A percentile compares a stretch with the other conserved stretches of the same genome.
phyloP scores from a whole-genome alignment of 2,329 filamentous ascomycete genomes.

The Remersonia thermophila region DNA sequence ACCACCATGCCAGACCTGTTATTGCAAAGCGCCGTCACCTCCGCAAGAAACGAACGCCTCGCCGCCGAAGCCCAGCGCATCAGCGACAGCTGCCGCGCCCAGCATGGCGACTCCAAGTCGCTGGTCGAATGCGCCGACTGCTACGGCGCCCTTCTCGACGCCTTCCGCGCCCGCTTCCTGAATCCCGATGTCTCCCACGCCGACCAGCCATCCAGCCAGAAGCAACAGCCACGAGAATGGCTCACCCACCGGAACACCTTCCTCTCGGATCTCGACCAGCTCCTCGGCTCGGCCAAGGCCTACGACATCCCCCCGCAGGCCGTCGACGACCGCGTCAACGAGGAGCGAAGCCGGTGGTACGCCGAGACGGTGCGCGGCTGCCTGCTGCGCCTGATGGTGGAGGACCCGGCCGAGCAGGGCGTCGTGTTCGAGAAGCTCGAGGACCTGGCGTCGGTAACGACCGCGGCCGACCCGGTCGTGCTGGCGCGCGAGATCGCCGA shows the following conservation, averaged over 20 bases:
- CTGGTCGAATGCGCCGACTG: slow-evolving; percentile 36
- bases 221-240: slow-evolving; percentile 30
- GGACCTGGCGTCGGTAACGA: slow-evolving; percentile 8
- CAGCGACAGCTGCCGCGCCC: slow-evolving; percentile 29
- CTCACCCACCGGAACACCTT: slow-evolving; percentile 38
- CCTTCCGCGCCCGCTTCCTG: slow-evolving; percentile 30
- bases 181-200: slow-evolving; percentile 11
- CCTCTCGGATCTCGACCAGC: slow-evolving; percentile 34
- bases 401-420: slow-evolving; percentile 9
- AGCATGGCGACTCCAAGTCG: slow-evolving; percentile 25
- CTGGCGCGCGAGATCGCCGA: slow-evolving; percentile 10
- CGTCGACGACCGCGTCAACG: slow-evolving; percentile 38
- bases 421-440: slow-evolving; percentile 14
- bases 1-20: slow-evolving; percentile 16
- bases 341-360: slow-evolving; percentile 43
- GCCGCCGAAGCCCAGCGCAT: slow-evolving; percentile 30
- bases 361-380: slow-evolving; percentile 20
- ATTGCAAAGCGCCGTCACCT: slow-evolving; percentile 12
- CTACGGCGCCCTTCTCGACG: slow-evolving; percentile 34
- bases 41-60: slow-evolving; percentile 21
- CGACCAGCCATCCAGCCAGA: neutral
- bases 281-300: slow-evolving; percentile 36
- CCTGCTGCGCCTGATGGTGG: slow-evolving; percentile 15
- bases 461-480: neutral
- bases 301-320: slow-evolving; percentile 30